A percentile compares a stretch with the other conserved stretches of the same genome.
Evolutionary conservation across 768 basidiomycete species (phyloP).

Genomic region (Saitozyma podzolica): DNA sequence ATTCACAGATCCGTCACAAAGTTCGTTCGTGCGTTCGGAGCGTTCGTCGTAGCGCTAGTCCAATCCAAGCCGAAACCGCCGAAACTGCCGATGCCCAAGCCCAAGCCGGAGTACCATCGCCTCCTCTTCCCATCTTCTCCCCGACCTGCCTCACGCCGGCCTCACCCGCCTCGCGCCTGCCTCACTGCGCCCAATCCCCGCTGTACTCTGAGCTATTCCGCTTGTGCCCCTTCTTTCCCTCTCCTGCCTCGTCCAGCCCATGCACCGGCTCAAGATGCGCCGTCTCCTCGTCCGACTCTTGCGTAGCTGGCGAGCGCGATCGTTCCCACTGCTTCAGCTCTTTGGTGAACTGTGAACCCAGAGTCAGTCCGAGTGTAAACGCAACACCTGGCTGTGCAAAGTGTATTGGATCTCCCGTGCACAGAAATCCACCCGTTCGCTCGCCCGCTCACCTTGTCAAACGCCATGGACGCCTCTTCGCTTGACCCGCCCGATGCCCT

Average conservation of each 20-base stretch:
- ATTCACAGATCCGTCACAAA: too few relatives aligned
- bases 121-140: too few relatives aligned
- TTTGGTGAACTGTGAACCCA: slow-evolving; percentile 36
- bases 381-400: too few relatives aligned
- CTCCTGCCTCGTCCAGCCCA: not conserved
- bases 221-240: slow-evolving; percentile 17
- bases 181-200: slow-evolving; percentile 40
- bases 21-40: too few relatives aligned
- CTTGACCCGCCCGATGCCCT: slow-evolving; percentile 20
- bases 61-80: too few relatives aligned
- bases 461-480: slow-evolving; percentile 46
- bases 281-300: slow-evolving; percentile 22
- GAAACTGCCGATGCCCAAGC: too few relatives aligned
- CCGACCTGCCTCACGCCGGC: too few relatives aligned
- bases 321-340: slow-evolving; percentile 48
- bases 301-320: slow-evolving; percentile 26
- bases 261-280: not conserved
- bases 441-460: slow-evolving; percentile 37
- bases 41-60: too few relatives aligned
- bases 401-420: too few relatives aligned
- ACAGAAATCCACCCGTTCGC: slow-evolving; percentile 16
- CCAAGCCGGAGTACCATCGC: too few relatives aligned
- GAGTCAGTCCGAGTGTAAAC: too few relatives aligned
- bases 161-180: slow-evolving; percentile 4
- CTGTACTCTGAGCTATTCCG: slow-evolving; percentile 41